These are phyloP conservation scores for Asclepias syriaca DNA, from an alignment of 257 asterid genomes.

Conservation along the genomic window DNA sequence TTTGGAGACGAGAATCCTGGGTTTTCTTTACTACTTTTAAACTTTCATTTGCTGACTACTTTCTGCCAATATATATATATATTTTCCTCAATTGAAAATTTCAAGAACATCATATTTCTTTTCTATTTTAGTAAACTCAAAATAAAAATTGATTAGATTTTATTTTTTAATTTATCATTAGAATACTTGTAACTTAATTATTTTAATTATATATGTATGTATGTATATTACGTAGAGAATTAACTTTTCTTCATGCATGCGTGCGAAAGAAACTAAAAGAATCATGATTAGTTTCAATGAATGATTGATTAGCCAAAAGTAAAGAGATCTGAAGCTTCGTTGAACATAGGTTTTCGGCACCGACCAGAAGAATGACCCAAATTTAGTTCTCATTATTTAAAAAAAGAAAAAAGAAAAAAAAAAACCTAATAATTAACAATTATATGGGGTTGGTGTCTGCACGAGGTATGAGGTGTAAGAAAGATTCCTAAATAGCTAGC, in stretches of 20 bases:
- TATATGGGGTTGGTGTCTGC: background rate
- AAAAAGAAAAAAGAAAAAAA: background rate
- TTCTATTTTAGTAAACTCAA: background rate
- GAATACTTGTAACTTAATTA: background rate
- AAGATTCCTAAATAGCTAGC: background rate
- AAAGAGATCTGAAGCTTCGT: constrained; percentile 13
- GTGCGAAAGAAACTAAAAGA: constrained; percentile 1
- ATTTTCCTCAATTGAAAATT: too few species aligned
- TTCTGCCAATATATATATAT: background rate
- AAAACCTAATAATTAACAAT: background rate
- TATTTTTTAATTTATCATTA: too few species aligned
- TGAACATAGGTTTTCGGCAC: constrained; percentile 15
- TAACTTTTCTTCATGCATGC: too few species aligned
- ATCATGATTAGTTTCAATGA: constrained; percentile 14
- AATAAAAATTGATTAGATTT: background rate
- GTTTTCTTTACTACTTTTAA: background rate
- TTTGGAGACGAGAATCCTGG: constrained; percentile 11
- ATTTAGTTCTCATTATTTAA: constrained; percentile 1
- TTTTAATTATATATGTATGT: background rate
- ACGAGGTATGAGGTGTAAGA: constrained; percentile 18
- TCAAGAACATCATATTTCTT: too few species aligned
- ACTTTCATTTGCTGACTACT: background rate
- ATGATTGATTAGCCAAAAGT: background rate
- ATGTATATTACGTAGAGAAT: background rate
- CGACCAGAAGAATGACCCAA: constrained; percentile 14